Conservation (phyloP, 2,329 filamentous ascomycete genomes). For the Neofusicoccum kwambonambiense region DNA sequence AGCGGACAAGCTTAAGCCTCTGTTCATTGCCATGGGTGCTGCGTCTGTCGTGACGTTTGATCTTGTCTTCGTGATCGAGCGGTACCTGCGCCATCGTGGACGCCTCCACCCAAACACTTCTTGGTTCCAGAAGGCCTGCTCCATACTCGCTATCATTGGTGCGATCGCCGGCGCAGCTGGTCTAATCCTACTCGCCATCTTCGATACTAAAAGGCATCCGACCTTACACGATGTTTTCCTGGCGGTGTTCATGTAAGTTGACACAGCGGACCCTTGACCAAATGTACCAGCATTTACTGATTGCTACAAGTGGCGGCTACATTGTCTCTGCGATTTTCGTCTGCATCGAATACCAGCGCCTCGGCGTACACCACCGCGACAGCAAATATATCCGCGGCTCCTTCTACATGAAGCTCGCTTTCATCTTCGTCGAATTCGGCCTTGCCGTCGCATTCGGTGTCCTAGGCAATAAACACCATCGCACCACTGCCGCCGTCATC, state of each 20-base stretch:
- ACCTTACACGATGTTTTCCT: constrained; percentile 74
- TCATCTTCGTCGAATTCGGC: constrained; percentile 75
- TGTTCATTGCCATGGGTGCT: constrained; percentile 72
- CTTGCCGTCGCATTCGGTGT: constrained; percentile 73
- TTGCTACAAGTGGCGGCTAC: constrained; percentile 60
- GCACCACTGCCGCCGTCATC: constrained; percentile 71
- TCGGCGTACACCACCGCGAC: constrained; percentile 76
- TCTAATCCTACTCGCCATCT: constrained; percentile 79
- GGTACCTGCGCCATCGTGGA: constrained; percentile 79
- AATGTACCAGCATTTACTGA: neutral
- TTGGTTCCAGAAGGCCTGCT: constrained; percentile 61
- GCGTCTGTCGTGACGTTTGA: constrained; percentile 79
- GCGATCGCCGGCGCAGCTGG: constrained; percentile 75
- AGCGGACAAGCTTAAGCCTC: constrained; percentile 64
- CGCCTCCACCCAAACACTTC: constrained; percentile 74
- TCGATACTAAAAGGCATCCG: constrained; percentile 73
- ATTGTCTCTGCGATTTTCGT: constrained; percentile 82
- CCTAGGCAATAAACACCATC: constrained; percentile 48
- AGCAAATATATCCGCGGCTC: constrained; percentile 71
- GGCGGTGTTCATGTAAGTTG: constrained; percentile 67
- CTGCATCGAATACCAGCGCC: constrained; percentile 84
- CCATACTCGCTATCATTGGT: constrained; percentile 61
- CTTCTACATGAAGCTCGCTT: constrained; percentile 84
- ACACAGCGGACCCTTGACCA: too few species aligned
- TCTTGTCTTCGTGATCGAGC: constrained; percentile 74